Percentiles rank a stretch among this genome's conserved stretches.
These are phyloP conservation scores for Venturia carpophila DNA, from an alignment of 2,329 filamentous ascomycete species.

Conservation along the genomic window DNA sequence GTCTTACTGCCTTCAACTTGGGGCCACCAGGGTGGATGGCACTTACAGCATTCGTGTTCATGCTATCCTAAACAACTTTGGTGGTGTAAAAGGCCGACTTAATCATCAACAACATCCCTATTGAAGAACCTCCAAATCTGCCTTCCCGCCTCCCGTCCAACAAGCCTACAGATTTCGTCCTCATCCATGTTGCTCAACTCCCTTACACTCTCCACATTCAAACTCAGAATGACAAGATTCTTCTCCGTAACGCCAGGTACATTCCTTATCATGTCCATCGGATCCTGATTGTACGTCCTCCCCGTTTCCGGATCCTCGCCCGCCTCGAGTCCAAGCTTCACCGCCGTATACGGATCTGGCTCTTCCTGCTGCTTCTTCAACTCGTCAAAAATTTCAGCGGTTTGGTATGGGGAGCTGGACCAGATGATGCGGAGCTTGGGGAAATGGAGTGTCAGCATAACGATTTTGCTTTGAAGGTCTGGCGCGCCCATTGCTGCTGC, in stretches of 20 bases:
- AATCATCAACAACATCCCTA: constrained; percentile 38
- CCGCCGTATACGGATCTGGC: constrained; percentile 81
- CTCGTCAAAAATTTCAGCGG: constrained; percentile 91
- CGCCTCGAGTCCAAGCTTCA: constrained; percentile 68
- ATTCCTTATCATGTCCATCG: constrained; percentile 68
- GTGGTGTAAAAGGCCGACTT: not conserved
- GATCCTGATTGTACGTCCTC: constrained; percentile 18
- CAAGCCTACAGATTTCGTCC: constrained; percentile 61
- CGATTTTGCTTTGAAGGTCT: constrained; percentile 85
- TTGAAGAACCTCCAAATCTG: constrained; percentile 79
- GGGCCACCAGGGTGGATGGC: too few relatives aligned
- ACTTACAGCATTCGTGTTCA: too few relatives aligned
- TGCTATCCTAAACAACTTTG: not conserved
- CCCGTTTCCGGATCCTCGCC: constrained; percentile 33
- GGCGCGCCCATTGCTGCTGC: constrained; percentile 48
- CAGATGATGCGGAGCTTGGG: constrained; percentile 86
- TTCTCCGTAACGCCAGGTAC: constrained; percentile 79
- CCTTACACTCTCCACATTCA: constrained; percentile 65
- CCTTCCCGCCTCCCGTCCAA: constrained; percentile 69
- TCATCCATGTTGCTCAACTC: constrained; percentile 83
- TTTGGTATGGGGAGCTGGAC: constrained; percentile 89
- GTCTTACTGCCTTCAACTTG: too few relatives aligned
- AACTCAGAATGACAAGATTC: constrained; percentile 63
- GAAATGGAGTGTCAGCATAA: constrained; percentile 86
- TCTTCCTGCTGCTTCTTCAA: constrained; percentile 85